Conservation (phyloP, 306 rosid species). For the Vachellia collinsii region DNA sequence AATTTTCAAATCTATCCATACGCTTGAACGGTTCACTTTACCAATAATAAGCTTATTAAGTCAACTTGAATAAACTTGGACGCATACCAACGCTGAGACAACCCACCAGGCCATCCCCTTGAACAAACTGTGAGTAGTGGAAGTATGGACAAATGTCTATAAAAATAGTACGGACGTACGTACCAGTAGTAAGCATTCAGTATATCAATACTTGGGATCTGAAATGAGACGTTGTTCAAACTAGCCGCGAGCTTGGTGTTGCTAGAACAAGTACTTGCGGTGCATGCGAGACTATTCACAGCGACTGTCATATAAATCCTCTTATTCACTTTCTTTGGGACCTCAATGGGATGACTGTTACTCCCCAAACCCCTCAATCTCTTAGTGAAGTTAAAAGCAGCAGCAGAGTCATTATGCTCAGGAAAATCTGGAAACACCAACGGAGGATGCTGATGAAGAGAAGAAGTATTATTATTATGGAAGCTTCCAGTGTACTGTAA, state of each 20-base stretch:
- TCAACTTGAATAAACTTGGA: too few species aligned
- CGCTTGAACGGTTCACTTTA: too few species aligned
- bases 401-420: neutral
- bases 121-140: too few species aligned
- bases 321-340: constrained; percentile 15
- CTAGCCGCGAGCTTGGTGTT: constrained; percentile 26
- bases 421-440: constrained; percentile 25
- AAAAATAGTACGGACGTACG: neutral
- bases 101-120: too few species aligned
- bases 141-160: neutral
- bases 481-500: neutral
- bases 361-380: constrained; percentile 32
- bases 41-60: too few species aligned
- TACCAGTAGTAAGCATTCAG: constrained; percentile 38
- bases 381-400: constrained; percentile 29
- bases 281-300: constrained; percentile 23
- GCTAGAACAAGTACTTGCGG: neutral
- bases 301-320: constrained; percentile 35
- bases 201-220: constrained; percentile 17
- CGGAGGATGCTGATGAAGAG: neutral
- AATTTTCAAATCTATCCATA: too few species aligned
- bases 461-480: neutral
- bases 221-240: constrained; percentile 41
- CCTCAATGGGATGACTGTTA: constrained; percentile 9
- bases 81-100: too few species aligned